These are phyloP conservation scores for Sporobolus alterniflorus DNA, from an alignment of 202 grass and related monocot species.

Conservation along the genomic window DNA sequence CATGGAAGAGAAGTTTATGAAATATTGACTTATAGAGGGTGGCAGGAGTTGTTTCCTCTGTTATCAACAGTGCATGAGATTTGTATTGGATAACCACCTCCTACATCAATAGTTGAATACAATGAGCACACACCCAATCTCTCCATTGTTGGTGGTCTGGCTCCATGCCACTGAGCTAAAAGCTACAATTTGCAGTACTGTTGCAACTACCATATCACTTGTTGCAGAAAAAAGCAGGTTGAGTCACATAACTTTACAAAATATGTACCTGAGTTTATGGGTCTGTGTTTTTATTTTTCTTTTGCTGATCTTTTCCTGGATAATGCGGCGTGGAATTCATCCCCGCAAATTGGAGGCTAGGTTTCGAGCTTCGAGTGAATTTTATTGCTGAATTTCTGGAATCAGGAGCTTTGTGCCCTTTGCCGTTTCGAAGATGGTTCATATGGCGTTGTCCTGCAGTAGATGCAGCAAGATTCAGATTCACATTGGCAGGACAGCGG, in stretches of 20 bases:
- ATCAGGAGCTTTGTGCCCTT: too few relatives aligned
- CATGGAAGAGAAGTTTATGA: conserved; percentile 89
- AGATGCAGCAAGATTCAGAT: too few relatives aligned
- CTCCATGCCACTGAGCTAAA: conserved; percentile 45
- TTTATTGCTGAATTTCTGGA: too few relatives aligned
- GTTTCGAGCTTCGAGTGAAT: too few relatives aligned
- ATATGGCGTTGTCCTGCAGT: too few relatives aligned
- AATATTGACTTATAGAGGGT: conserved; percentile 80
- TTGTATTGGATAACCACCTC: conserved; percentile 72
- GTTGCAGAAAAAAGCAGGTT: conserved; percentile 21
- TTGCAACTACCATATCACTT: conserved; percentile 28
- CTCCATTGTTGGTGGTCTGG: conserved; percentile 47
- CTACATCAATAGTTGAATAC: conserved; percentile 90
- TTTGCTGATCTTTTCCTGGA: too few relatives aligned
- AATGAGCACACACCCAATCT: conserved; percentile 70
- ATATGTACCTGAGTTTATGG: conserved; percentile 26
- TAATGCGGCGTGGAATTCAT: too few relatives aligned
- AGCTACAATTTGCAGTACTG: conserved; percentile 31
- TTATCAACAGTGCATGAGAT: conserved; percentile 90
- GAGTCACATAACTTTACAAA: conserved; percentile 9
- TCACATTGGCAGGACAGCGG: too few relatives aligned
- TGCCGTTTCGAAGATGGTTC: too few relatives aligned
- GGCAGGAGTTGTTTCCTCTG: conserved; percentile 80
- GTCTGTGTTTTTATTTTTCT: not conserved
- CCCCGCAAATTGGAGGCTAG: too few relatives aligned